These are phyloP conservation scores for Coemansia sp. DNA, from an alignment of 192 early-diverging fungal species.

Conservation along the genomic window DNA sequence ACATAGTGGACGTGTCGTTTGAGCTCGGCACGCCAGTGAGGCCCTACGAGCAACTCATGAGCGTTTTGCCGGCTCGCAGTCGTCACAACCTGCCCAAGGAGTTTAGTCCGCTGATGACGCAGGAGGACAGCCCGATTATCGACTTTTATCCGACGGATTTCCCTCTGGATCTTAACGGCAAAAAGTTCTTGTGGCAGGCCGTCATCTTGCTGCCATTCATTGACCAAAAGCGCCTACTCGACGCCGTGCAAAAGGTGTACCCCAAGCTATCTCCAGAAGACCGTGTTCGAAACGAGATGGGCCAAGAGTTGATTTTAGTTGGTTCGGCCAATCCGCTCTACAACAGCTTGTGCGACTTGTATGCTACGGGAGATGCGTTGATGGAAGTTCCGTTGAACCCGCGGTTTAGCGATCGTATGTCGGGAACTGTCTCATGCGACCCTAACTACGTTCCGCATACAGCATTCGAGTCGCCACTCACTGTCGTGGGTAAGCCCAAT, in stretches of 20 bases:
- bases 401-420: constrained; percentile 60
- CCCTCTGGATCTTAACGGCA: constrained; percentile 91
- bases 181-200: constrained; percentile 93
- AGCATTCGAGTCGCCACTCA: constrained; percentile 62
- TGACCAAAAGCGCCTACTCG: constrained; percentile 79
- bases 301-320: constrained; percentile 63
- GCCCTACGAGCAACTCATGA: constrained; percentile 97
- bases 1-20: constrained; percentile 73
- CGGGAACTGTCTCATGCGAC: constrained; percentile 62
- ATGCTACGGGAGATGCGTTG: constrained; percentile 20
- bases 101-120: constrained; percentile 81
- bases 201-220: constrained; percentile 96
- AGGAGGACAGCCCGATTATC: constrained; percentile 79
- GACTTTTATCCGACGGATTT: constrained; percentile 96
- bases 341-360: constrained; percentile 55
- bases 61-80: constrained; percentile 87
- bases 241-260: constrained; percentile 68
- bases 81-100: constrained; percentile 60
- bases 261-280: constrained; percentile 74
- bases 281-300: constrained; percentile 70
- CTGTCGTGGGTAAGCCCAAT: constrained; percentile 58
- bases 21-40: constrained; percentile 82
- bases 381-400: constrained; percentile 57
- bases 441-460: constrained; percentile 63
- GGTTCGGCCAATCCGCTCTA: constrained; percentile 66